phyloP scores from a whole-genome alignment of 2,329 filamentous ascomycete species.

The Phyllachora maydis region DNA sequence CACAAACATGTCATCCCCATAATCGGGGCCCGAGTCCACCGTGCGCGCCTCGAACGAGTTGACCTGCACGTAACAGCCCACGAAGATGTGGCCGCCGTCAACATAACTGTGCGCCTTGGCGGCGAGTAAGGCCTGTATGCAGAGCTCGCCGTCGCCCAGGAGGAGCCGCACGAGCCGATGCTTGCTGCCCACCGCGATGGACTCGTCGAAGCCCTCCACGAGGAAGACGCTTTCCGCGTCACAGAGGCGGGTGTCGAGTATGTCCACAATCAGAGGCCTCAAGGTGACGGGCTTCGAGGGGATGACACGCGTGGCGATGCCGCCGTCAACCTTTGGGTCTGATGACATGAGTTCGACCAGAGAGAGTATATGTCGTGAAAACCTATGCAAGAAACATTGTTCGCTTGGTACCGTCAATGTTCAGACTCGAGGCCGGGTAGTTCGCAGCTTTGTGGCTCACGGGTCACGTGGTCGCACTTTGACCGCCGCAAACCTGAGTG shows the following conservation, averaged over 20 bases:
- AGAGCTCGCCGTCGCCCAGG: conserved; percentile 30
- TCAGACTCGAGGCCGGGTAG: too few species aligned
- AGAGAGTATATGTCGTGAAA: too few species aligned
- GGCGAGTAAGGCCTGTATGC: conserved; percentile 28
- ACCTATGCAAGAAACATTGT: too few species aligned
- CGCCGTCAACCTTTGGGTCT: too few species aligned
- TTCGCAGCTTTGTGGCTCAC: too few species aligned
- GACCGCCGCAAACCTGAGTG: too few species aligned
- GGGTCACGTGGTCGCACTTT: too few species aligned
- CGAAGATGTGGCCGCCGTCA: conserved; percentile 18
- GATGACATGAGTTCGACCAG: too few species aligned
- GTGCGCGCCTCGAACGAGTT: conserved; percentile 16
- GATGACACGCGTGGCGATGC: too few species aligned
- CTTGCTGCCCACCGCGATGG: conserved; percentile 5
- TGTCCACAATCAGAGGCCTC: conserved; percentile 22
- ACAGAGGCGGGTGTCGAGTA: conserved; percentile 26
- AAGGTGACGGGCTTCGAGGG: too few species aligned
- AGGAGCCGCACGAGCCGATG: conserved; percentile 25
- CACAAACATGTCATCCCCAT: not conserved
- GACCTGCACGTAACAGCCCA: conserved; percentile 27
- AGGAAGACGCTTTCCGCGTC: conserved; percentile 25
- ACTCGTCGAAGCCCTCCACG: conserved; percentile 12
- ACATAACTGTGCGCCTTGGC: conserved; percentile 25
- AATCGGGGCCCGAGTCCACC: conserved; percentile 3
- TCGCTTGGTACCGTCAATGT: too few species aligned